A percentile compares a stretch with the other conserved stretches of the same genome.
Evolutionary conservation across 2,329 filamentous ascomycete species (phyloP).

Genomic region (Sporothrix inflata): DNA sequence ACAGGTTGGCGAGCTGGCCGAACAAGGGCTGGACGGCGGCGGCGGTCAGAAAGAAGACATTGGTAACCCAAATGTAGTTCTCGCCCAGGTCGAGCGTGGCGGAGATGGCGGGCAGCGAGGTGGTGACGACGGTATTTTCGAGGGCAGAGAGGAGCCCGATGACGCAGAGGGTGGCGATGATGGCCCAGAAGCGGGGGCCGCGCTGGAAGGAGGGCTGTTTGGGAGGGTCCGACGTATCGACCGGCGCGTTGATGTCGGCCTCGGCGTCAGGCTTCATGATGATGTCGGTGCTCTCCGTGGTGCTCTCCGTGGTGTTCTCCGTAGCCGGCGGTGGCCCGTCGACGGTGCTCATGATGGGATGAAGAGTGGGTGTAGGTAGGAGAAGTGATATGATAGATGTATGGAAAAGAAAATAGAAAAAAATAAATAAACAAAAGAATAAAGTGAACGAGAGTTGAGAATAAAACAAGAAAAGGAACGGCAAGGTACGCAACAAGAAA

Average conservation of each 20-base stretch:
- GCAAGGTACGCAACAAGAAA: not conserved
- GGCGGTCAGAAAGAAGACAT: conserved; percentile 18
- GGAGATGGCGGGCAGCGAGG: not conserved
- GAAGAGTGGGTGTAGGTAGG: not conserved
- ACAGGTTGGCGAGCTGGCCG: conserved; percentile 36
- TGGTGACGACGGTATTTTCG: conserved; percentile 35
- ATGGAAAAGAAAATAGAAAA: not conserved
- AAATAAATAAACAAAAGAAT: not conserved
- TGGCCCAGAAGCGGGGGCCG: conserved; percentile 29
- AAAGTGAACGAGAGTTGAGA: not conserved
- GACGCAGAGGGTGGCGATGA: conserved; percentile 20
- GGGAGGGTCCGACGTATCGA: not conserved
- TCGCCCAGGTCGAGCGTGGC: not conserved
- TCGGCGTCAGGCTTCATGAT: not conserved
- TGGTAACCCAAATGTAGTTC: conserved; percentile 10
- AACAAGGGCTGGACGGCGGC: conserved; percentile 66
- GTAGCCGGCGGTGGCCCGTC: not conserved
- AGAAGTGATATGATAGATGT: too few relatives aligned
- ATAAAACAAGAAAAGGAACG: not conserved
- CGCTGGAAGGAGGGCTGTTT: not conserved
- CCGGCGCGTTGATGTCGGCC: not conserved
- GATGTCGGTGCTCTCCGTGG: not conserved
- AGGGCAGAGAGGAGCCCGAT: conserved; percentile 31
- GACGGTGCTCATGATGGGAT: not conserved
- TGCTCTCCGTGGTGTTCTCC: not conserved